Base-by-base conservation (phyloP, 495 filamentous ascomycete species). In the Penicillium lagena region DNA sequence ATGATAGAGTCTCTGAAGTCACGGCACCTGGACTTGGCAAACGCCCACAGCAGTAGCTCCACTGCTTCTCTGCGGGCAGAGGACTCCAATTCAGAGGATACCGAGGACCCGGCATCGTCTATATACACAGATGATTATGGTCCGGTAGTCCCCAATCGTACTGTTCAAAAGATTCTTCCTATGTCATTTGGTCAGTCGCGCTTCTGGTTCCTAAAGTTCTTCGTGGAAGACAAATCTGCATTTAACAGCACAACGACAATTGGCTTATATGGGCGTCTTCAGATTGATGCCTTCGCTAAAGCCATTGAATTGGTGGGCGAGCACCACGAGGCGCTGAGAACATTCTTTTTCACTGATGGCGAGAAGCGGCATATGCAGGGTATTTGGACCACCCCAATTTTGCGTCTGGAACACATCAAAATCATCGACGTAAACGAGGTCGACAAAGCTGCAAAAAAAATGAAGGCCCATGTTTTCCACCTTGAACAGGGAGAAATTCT, bases 261-360 rank as follows among this genome's bases (percentile, higher is more conserved):
- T 13, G 40, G 56, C 9, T 14, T 64, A 0, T 52, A 11, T 6
- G 61, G 61, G 9, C 41, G 35, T 5, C 31, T 64, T 2, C 34
- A 30, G 0, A 37, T 59, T 14, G 43, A 43, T 2, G 37, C 45
- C 1, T 47, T 79, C 5, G 45, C 58, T 2, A 42, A 45, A 7
- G 73, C 75, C 0, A 36, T 75, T 1, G 29, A 48, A 1, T 14
- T 39, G 1, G 59, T 72, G 2, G 49, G 37, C 0, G 43, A 40
- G 7, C 55, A 63, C 4, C 75, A 80, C 42, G 73, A 78, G 46
- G 46, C 70, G 0, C 44, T 76, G 0, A 53, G 73, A 0, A 77
- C 73, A 0, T 56, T 51, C 29, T 75, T 74, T 43, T 52, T 63
- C 33, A 46, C 40, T 1, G 58, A 60, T 12, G 15, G 51, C 0